phyloP scores from a whole-genome alignment of 2,329 filamentous ascomycete genomes.

The Pestalotiopsis sp. region DNA sequence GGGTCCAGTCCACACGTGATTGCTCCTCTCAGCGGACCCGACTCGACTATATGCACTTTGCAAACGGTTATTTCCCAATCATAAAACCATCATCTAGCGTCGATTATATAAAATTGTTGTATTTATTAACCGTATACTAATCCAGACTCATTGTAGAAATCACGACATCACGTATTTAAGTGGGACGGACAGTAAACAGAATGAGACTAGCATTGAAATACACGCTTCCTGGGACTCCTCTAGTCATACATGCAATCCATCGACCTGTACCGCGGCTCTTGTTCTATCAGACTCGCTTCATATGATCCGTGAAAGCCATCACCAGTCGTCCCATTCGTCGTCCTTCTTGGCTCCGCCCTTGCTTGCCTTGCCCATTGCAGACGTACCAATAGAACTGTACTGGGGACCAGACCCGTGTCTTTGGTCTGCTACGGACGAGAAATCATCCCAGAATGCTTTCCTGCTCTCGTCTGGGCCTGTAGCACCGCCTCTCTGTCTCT shows the following conservation, averaged over 20 bases:
- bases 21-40: not conserved
- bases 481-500: constrained; percentile 32
- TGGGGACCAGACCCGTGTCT: constrained; percentile 39
- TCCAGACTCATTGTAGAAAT: not conserved
- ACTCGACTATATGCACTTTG: not conserved
- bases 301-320: constrained; percentile 23
- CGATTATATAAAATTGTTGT: not conserved
- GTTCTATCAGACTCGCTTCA: constrained; percentile 15
- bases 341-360: constrained; percentile 43
- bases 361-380: constrained; percentile 59
- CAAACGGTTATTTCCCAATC: not conserved
- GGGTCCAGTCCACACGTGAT: constrained; percentile 9
- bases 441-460: constrained; percentile 91
- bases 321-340: constrained; percentile 70
- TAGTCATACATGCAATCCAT: constrained; percentile 22
- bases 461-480: constrained; percentile 63
- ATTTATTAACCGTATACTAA: not conserved
- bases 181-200: not conserved
- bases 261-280: not conserved
- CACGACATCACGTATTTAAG: not conserved
- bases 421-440: constrained; percentile 70
- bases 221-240: constrained; percentile 27
- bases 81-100: not conserved
- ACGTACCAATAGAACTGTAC: constrained; percentile 58
- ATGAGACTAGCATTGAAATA: constrained; percentile 13